These are phyloP conservation scores for Aspergillus affinis DNA, from an alignment of 495 filamentous ascomycete genomes.

Conservation along the genomic window DNA sequence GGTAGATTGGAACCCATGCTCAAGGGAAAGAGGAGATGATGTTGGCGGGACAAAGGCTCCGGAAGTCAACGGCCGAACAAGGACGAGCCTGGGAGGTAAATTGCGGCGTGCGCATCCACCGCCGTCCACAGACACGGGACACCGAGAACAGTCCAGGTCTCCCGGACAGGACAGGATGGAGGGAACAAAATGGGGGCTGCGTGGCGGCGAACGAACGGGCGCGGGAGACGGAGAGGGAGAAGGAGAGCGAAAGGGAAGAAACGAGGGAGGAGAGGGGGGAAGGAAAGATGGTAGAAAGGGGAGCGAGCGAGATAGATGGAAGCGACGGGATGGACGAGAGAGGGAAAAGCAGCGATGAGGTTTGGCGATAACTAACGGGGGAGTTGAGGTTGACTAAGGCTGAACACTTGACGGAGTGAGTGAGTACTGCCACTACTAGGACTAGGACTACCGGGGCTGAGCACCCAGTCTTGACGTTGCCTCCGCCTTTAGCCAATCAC, in stretches of 20 bases:
- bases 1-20: slow-evolving; percentile 63
- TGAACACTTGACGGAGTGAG: no score
- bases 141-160: slow-evolving; percentile 21
- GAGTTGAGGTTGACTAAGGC: slow-evolving; percentile 14
- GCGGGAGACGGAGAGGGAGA: background rate
- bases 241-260: slow-evolving; percentile 16
- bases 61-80: slow-evolving; percentile 41
- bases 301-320: slow-evolving; percentile 21
- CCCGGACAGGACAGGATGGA: slow-evolving; percentile 15
- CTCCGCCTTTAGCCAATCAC: no score
- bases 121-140: slow-evolving; percentile 26
- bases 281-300: slow-evolving; percentile 20
- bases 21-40: slow-evolving; percentile 25
- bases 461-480: slow-evolving; percentile 35
- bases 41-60: slow-evolving; percentile 30
- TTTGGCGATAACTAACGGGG: slow-evolving; percentile 24
- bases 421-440: no score
- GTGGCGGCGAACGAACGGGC: slow-evolving; percentile 8
- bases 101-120: slow-evolving; percentile 45
- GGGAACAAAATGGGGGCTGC: slow-evolving; percentile 14
- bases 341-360: slow-evolving; percentile 9
- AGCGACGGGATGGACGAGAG: background rate
- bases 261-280: slow-evolving; percentile 17
- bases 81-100: slow-evolving; percentile 38
- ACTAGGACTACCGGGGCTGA: slow-evolving; percentile 29